Evolutionary conservation across 805 yeast species (phyloP).

Genomic region (Grigorovia yakushimaensis): DNA sequence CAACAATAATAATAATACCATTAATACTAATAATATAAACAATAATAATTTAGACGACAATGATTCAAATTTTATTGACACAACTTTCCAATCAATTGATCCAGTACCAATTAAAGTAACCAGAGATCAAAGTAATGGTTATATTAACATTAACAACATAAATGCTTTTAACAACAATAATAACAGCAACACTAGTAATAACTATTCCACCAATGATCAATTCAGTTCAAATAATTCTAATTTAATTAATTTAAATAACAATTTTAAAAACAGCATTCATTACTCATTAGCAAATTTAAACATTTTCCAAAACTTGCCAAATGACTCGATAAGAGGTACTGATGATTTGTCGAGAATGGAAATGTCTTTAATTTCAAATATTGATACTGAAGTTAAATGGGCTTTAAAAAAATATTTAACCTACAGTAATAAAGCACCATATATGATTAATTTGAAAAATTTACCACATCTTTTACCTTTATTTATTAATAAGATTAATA

Average conservation of each 20-base stretch:
- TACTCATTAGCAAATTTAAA: conserved; percentile 24
- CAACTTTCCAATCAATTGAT: conserved; percentile 17
- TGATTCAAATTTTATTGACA: conserved; percentile 1
- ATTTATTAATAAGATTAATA: conserved; percentile 28
- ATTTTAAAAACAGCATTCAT: conserved; percentile 11
- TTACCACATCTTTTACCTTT: conserved; percentile 31
- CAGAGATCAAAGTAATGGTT: conserved; percentile 25
- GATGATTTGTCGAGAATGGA: conserved; percentile 55
- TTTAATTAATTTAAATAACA: not conserved
- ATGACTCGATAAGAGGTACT: conserved; percentile 42
- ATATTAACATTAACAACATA: not conserved
- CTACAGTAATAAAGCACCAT: conserved; percentile 38
- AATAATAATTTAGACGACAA: not conserved
- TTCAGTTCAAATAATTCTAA: not conserved
- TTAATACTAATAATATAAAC: not conserved
- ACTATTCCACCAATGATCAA: not conserved
- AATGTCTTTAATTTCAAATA: conserved; percentile 57
- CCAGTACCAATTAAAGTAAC: conserved; percentile 25
- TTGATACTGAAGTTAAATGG: conserved; percentile 63
- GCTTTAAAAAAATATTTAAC: conserved; percentile 41
- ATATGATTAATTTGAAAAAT: conserved; percentile 37
- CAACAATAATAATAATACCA: not conserved
- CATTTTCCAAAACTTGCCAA: conserved; percentile 26
- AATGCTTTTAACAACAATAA: not conserved
- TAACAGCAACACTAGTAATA: not conserved